A percentile compares a stretch with the other conserved stretches of the same genome.
Conservation (phyloP, 2,329 filamentous ascomycete species). For the Alternaria angustiovoidea region DNA sequence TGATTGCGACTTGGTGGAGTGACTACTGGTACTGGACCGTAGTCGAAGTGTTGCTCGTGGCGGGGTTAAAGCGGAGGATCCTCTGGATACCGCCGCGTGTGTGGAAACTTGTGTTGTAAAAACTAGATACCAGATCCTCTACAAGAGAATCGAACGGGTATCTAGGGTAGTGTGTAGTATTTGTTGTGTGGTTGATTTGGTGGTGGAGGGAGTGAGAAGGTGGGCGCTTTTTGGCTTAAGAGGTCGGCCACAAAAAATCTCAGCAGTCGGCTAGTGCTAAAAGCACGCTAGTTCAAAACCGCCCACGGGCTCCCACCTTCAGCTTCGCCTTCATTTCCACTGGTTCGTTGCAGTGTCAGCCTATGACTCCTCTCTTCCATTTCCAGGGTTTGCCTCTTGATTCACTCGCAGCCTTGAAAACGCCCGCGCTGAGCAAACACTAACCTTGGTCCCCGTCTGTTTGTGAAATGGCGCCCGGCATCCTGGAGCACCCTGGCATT, state of each 20-base stretch:
- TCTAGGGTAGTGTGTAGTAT: slow-evolving; percentile 47
- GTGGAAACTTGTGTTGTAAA: slow-evolving; percentile 39
- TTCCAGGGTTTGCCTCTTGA: slow-evolving; percentile 12
- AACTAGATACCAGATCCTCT: slow-evolving; percentile 60
- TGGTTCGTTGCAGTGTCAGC: slow-evolving; percentile 1
- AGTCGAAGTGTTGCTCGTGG: slow-evolving; percentile 49
- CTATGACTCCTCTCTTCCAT: slow-evolving; percentile 20
- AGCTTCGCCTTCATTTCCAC: slow-evolving; percentile 24
- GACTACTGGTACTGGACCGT: slow-evolving; percentile 74
- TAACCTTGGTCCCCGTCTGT: slow-evolving; percentile 8
- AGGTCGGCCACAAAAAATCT: slow-evolving; percentile 25
- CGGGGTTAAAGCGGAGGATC: slow-evolving; percentile 53
- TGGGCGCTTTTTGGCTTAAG: slow-evolving; percentile 21
- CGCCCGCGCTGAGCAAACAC: slow-evolving; percentile 16
- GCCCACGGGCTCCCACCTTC: slow-evolving; percentile 5
- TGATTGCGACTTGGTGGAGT: slow-evolving; percentile 76
- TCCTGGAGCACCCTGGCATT: slow-evolving; percentile 35
- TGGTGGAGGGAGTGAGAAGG: slow-evolving; percentile 37
- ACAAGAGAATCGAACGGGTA: slow-evolving; percentile 55
- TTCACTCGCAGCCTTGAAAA: slow-evolving; percentile 11
- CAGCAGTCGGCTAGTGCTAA: slow-evolving; percentile 24
- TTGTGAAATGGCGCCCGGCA: slow-evolving; percentile 45
- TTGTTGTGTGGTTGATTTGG: slow-evolving; percentile 36
- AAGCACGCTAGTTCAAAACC: slow-evolving; percentile 16
- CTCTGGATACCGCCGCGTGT: slow-evolving; percentile 52